Evolutionary conservation across 345 rosid species (phyloP).

Genomic region (Adansonia digitata): DNA sequence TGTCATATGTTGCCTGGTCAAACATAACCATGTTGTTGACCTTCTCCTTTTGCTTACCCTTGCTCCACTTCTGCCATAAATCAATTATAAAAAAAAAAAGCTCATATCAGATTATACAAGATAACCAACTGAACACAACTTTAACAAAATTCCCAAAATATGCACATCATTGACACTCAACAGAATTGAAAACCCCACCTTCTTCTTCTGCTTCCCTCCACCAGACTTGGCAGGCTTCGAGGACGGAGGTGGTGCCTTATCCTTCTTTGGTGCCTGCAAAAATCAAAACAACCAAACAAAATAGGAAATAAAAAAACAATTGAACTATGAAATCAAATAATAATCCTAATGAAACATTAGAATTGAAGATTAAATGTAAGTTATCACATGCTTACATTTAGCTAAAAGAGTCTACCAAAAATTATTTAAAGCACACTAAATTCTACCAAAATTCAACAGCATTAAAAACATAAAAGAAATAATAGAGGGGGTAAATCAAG

Average conservation of each 20-base stretch:
- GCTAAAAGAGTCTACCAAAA: too few relatives aligned
- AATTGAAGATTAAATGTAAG: too few relatives aligned
- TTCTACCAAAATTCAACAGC: too few relatives aligned
- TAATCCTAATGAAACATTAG: too few relatives aligned
- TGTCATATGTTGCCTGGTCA: conserved; percentile 49
- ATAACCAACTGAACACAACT: neutral
- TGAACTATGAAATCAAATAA: neutral
- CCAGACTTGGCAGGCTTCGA: conserved; percentile 15
- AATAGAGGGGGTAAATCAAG: too few relatives aligned
- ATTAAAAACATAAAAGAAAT: too few relatives aligned
- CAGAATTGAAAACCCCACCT: neutral
- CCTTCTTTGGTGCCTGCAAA: conserved; percentile 12
- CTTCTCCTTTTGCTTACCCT: conserved; percentile 60
- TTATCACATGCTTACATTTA: too few relatives aligned
- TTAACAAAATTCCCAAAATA: neutral
- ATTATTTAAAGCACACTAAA: too few relatives aligned
- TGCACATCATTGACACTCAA: neutral
- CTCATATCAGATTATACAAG: neutral
- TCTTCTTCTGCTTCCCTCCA: conserved; percentile 18
- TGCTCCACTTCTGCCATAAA: conserved; percentile 45
- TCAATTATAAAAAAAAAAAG: neutral
- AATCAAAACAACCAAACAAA: neutral
- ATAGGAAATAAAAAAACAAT: neutral
- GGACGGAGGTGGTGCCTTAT: conserved; percentile 10
- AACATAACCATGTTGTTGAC: conserved; percentile 61